These are phyloP conservation scores for Pelargonium hybrid DNA, from an alignment of 441 rosid species.

Conservation along the genomic window DNA sequence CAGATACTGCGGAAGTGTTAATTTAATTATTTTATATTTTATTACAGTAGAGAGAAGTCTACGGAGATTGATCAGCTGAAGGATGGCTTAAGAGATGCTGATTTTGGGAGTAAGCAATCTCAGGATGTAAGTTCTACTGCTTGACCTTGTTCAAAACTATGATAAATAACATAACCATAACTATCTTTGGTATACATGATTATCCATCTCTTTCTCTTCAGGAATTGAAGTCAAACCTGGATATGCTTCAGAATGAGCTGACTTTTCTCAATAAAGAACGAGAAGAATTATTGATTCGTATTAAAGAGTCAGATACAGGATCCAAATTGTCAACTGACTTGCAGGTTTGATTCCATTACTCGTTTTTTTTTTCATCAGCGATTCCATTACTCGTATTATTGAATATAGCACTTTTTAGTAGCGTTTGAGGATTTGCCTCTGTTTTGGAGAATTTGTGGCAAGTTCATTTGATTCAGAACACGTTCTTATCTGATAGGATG, in stretches of 20 bases:
- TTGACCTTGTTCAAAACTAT: conserved; percentile 15
- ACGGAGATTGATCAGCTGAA: conserved; percentile 45
- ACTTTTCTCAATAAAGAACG: conserved; percentile 32
- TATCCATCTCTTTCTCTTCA: conserved; percentile 17
- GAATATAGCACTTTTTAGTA: neutral
- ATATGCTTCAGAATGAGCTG: conserved; percentile 32
- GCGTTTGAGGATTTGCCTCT: neutral
- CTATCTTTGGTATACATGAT: conserved; percentile 6
- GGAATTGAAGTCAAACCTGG: conserved; percentile 30
- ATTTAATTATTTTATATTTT: neutral
- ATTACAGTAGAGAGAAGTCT: conserved; percentile 44
- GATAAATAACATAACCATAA: neutral
- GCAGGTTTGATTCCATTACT: conserved; percentile 38
- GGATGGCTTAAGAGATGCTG: conserved; percentile 29
- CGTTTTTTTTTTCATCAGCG: too few species aligned
- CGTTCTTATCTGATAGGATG: conserved; percentile 22
- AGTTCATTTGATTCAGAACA: conserved; percentile 2
- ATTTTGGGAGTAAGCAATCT: conserved; percentile 28
- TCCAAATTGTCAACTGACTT: conserved; percentile 20
- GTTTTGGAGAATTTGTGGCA: neutral
- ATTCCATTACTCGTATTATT: neutral
- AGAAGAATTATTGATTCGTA: conserved; percentile 29
- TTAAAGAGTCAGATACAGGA: conserved; percentile 23
- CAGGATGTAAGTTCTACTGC: conserved; percentile 40
- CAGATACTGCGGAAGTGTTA: neutral